Evolutionary conservation across 306 rosid genomes (phyloP).

Genomic region (Dalbergia oliveri): DNA sequence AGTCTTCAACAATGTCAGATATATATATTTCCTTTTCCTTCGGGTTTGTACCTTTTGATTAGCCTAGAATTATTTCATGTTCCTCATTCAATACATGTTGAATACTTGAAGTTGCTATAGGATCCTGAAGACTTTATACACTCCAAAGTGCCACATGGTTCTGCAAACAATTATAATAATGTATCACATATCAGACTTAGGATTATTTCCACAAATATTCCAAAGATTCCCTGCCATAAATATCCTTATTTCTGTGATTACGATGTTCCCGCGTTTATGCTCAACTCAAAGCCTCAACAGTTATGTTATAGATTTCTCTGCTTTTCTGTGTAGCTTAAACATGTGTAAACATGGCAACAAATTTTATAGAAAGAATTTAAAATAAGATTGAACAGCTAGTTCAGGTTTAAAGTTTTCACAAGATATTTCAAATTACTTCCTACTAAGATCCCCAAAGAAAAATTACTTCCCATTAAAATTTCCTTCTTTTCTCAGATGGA

Average conservation of each 20-base stretch:
- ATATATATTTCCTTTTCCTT: background rate
- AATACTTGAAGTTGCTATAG: constrained; percentile 13
- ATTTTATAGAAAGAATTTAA: background rate
- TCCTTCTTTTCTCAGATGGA: constrained; percentile 54
- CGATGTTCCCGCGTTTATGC: background rate
- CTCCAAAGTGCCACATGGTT: constrained; percentile 28
- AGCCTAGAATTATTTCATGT: constrained; percentile 6
- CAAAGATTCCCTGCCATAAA: background rate
- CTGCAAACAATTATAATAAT: background rate
- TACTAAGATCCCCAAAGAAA: background rate
- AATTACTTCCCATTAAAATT: constrained; percentile 19
- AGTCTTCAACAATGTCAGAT: background rate
- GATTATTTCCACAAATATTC: background rate
- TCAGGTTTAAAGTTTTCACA: constrained; percentile 7
- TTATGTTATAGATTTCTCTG: background rate
- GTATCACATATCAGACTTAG: constrained; percentile 7
- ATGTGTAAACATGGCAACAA: background rate
- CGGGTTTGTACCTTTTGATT: background rate
- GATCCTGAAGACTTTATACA: constrained; percentile 25
- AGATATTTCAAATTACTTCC: constrained; percentile 24
- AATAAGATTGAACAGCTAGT: background rate
- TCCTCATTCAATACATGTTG: constrained; percentile 2
- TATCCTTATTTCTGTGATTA: background rate
- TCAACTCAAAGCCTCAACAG: background rate
- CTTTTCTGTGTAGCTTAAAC: background rate